Evolutionary conservation across 164 flowering plant species (phyloP).

Genomic region (Liquidambar formosana): DNA sequence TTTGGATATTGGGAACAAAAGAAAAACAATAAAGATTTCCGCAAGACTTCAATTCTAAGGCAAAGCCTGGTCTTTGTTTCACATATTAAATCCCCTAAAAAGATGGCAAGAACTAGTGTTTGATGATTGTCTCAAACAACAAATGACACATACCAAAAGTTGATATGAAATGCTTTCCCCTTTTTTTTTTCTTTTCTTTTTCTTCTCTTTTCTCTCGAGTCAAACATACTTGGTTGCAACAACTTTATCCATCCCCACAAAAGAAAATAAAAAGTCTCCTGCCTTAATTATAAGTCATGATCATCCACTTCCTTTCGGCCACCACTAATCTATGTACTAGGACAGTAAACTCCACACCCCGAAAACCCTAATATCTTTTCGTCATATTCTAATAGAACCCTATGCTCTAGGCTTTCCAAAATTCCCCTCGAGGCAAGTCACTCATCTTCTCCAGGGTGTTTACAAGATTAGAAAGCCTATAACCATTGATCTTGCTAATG

Average conservation of each 20-base stretch:
- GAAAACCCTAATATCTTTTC: not conserved
- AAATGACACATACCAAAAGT: not conserved
- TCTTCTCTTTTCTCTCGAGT: constrained; percentile 10
- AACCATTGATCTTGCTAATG: not conserved
- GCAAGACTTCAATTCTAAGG: not conserved
- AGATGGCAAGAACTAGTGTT: not conserved
- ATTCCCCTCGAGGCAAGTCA: not conserved
- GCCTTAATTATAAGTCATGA: constrained; percentile 36
- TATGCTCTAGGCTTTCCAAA: not conserved
- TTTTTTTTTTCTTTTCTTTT: not conserved
- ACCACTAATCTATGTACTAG: constrained; percentile 35
- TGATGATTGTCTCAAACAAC: not conserved
- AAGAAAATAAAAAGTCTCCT: constrained; percentile 20
- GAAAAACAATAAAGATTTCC: not conserved
- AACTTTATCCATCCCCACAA: constrained; percentile 18
- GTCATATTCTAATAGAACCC: not conserved
- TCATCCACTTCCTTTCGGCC: constrained; percentile 37
- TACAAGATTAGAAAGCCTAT: not conserved
- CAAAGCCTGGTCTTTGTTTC: constrained; percentile 3
- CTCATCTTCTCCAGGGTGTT: no score
- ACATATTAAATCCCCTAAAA: not conserved
- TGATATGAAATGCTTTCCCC: not conserved
- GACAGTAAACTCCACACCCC: not conserved
- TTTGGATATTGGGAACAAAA: not conserved
- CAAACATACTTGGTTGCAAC: constrained; percentile 18